A percentile compares a stretch with the other conserved stretches of the same genome.
These are phyloP conservation scores for Achlya hypogyna DNA, from an alignment of 352 stramenopile genomes.

Conservation along the genomic window DNA sequence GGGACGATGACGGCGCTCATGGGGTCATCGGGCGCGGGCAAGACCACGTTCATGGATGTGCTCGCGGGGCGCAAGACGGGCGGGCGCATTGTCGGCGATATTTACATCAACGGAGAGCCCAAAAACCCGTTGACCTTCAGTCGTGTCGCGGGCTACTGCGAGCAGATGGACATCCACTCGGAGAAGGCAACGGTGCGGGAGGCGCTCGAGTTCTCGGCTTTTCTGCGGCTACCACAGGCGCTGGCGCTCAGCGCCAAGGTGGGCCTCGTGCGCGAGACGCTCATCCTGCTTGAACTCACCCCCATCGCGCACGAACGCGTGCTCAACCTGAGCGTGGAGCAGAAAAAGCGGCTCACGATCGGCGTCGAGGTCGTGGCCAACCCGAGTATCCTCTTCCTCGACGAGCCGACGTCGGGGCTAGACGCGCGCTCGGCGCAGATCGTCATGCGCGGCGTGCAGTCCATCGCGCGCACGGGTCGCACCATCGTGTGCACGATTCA, in stretches of 20 bases:
- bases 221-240: conserved; percentile 58
- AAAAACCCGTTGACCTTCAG: conserved; percentile 77
- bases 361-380: conserved; percentile 88
- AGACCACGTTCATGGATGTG: conserved; percentile 62
- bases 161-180: conserved; percentile 87
- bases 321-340: conserved; percentile 76
- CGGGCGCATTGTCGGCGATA: conserved; percentile 64
- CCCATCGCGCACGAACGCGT: conserved; percentile 36
- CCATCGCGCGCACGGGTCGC: conserved; percentile 79
- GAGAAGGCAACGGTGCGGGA: conserved; percentile 80
- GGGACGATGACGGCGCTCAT: conserved; percentile 68
- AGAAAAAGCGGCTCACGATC: conserved; percentile 89
- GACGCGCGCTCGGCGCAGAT: conserved; percentile 78
- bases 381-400: conserved; percentile 90
- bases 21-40: conserved; percentile 50
- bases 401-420: conserved; percentile 86
- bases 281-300: conserved; percentile 58
- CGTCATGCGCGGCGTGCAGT: conserved; percentile 78
- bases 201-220: conserved; percentile 85
- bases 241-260: conserved; percentile 36
- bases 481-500: conserved; percentile 88
- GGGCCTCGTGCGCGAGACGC: conserved; percentile 39
- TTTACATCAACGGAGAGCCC: conserved; percentile 82
- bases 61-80: conserved; percentile 65
- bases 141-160: conserved; percentile 85